Base-by-base conservation (phyloP, 495 filamentous ascomycete genomes). In the Penicillium diatomitis region DNA sequence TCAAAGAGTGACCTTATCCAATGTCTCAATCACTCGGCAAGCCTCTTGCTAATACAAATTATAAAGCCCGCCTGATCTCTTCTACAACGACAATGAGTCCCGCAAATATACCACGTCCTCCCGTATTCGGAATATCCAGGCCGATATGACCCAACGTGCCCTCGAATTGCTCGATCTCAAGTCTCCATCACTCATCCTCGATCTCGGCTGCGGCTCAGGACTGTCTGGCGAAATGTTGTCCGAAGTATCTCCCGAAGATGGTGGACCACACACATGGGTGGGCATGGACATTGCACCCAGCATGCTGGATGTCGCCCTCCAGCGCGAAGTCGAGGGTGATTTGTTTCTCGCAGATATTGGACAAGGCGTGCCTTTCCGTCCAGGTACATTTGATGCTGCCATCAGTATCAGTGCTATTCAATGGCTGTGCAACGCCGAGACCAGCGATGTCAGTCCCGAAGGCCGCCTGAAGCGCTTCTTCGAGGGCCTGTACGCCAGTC, bases 61-160 rank as follows among this genome's bases (percentile, higher is more conserved):
- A 9, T 31, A 49, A 36, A 95, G 89, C 56, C 87, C 88, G 43
- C 89, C 92, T 50, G 92, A 98, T 72, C 81, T 97, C 56, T 92
- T 91, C 73, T 98, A 98, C 74, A 86, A 95, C 71, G 94, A 96
- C 67, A 76, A 78, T 73, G 89, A 95, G 73, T 89, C 92, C 9
- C 84, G 84, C 64, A 91, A 95, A 73, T 98, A 98, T 72, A 98
- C 94, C n/a, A 96, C 91, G 31, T 88, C 81, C 47, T 96, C 90
- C 12, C 89, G 92, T 47, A 97, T 98, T 61, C 85, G 89, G 58
- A 87, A 86, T 53, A 92, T 98, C 64, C 92, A 98, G 67, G 84
- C 89, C 9, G 78, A 82, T 45, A 98, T 98, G 92, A 94, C 92
- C 32, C 73, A 87, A 53, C 88, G 92, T 43, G 91, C 91, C 34